These are phyloP conservation scores for Rhizopus arrhizus DNA, from an alignment of 371 early-diverging fungal species.

Conservation along the genomic window DNA sequence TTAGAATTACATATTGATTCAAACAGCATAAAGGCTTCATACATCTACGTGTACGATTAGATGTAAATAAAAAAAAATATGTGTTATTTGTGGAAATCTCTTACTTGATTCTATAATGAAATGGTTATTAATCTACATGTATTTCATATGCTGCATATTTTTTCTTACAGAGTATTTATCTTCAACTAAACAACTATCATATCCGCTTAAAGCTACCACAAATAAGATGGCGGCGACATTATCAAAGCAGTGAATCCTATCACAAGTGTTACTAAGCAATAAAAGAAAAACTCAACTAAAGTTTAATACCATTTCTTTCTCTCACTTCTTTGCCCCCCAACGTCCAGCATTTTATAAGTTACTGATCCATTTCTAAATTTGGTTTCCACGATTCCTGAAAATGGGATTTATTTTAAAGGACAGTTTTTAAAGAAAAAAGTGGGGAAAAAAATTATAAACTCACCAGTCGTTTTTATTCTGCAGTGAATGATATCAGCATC, in stretches of 20 bases:
- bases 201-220: slow-evolving; percentile 89
- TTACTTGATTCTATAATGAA: slow-evolving; percentile 40
- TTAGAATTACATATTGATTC: slow-evolving; percentile 89
- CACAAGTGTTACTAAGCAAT: neutral
- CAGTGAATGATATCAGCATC: slow-evolving; percentile 85
- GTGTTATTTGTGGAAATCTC: slow-evolving; percentile 8
- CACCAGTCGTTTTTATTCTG: slow-evolving; percentile 55
- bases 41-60: slow-evolving; percentile 55
- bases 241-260: slow-evolving; percentile 89
- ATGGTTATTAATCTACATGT: neutral
- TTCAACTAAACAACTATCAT: slow-evolving; percentile 93
- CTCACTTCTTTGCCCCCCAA: slow-evolving; percentile 93
- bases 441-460: neutral
- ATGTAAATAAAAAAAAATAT: neutral
- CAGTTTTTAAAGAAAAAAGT: neutral
- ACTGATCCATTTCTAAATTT: slow-evolving; percentile 79
- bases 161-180: slow-evolving; percentile 85
- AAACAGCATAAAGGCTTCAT: slow-evolving; percentile 89
- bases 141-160: slow-evolving; percentile 13
- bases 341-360: slow-evolving; percentile 89
- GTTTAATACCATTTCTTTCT: slow-evolving; percentile 80
- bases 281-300: neutral
- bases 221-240: slow-evolving; percentile 93
- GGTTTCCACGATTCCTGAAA: slow-evolving; percentile 81
- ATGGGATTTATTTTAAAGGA: slow-evolving; percentile 4